These are phyloP conservation scores for Rhizomucor miehei DNA, from an alignment of 371 early-diverging fungal genomes.

Conservation along the genomic window DNA sequence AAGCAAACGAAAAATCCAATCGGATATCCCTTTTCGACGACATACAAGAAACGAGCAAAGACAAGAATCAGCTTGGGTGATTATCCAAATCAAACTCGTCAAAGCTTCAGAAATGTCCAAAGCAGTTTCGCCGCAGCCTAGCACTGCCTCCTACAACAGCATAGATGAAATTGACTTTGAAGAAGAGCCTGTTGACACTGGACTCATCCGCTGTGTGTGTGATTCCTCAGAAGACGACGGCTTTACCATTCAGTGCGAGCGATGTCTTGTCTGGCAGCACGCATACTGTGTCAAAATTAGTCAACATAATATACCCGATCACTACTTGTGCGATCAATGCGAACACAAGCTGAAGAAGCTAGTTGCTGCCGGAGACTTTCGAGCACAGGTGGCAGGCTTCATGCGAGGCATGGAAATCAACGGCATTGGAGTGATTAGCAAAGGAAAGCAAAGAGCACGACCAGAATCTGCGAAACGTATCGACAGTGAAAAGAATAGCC, in stretches of 20 bases:
- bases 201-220: constrained; percentile 95
- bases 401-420: too few relatives aligned
- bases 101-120: too few relatives aligned
- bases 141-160: too few relatives aligned
- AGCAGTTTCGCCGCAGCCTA: too few relatives aligned
- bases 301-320: constrained; percentile 73
- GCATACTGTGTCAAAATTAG: constrained; percentile 75
- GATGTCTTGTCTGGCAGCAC: constrained; percentile 95
- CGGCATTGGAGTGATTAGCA: too few relatives aligned
- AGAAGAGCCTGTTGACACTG: constrained; percentile 62
- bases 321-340: constrained; percentile 85
- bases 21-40: too few relatives aligned
- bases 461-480: too few relatives aligned
- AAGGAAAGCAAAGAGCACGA: background rate
- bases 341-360: constrained; percentile 3
- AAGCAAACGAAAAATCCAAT: too few relatives aligned
- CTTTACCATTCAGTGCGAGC: constrained; percentile 96
- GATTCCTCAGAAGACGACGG: constrained; percentile 95
- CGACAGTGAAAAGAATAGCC: too few relatives aligned
- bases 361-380: background rate
- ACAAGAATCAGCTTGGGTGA: too few relatives aligned
- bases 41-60: too few relatives aligned
- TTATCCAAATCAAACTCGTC: too few relatives aligned
- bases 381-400: background rate
- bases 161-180: constrained; percentile 21